Percentiles rank a stretch among this genome's conserved stretches.
Conservation (phyloP, 495 filamentous ascomycete genomes). For the Extremus antarcticus region DNA sequence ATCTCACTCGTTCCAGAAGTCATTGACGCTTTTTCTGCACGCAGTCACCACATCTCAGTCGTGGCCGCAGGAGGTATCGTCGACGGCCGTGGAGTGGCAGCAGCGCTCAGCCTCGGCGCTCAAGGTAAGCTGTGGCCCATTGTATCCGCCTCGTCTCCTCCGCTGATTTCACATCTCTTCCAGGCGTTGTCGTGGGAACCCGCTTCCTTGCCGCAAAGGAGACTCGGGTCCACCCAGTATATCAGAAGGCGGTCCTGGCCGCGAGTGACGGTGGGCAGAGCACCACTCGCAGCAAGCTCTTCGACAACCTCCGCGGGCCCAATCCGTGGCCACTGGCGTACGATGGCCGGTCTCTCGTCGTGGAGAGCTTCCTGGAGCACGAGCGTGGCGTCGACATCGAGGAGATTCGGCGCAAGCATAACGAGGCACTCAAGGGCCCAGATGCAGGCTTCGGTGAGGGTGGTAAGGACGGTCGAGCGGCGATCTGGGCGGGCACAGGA, state of each 20-base stretch:
- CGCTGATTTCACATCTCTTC: too few relatives aligned
- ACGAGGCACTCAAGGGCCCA: conserved; percentile 41
- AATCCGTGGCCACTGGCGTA: conserved; percentile 56
- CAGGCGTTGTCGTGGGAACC: conserved; percentile 56
- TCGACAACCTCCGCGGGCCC: conserved; percentile 59
- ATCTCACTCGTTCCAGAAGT: conserved; percentile 48
- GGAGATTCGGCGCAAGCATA: conserved; percentile 49
- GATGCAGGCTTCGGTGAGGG: conserved; percentile 1
- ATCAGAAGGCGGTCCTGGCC: conserved; percentile 48
- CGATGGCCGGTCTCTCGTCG: conserved; percentile 51
- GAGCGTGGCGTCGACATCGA: conserved; percentile 43
- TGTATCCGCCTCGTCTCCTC: too few relatives aligned
- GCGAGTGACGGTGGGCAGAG: conserved; percentile 51
- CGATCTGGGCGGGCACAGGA: conserved; percentile 55
- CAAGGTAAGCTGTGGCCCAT: too few relatives aligned
- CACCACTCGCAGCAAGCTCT: conserved; percentile 57
- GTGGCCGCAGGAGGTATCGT: conserved; percentile 64
- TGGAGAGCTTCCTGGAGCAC: conserved; percentile 50
- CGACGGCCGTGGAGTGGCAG: conserved; percentile 57
- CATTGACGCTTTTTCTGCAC: conserved; percentile 39
- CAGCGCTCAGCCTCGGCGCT: conserved; percentile 56
- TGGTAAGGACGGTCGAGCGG: conserved; percentile 43
- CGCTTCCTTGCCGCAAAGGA: conserved; percentile 58
- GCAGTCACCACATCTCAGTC: conserved; percentile 34
- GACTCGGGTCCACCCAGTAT: conserved; percentile 48